Evolutionary conservation across 1,284 basidiomycete genomes (phyloP).

Genomic region (Ganoderma leucocontextum): DNA sequence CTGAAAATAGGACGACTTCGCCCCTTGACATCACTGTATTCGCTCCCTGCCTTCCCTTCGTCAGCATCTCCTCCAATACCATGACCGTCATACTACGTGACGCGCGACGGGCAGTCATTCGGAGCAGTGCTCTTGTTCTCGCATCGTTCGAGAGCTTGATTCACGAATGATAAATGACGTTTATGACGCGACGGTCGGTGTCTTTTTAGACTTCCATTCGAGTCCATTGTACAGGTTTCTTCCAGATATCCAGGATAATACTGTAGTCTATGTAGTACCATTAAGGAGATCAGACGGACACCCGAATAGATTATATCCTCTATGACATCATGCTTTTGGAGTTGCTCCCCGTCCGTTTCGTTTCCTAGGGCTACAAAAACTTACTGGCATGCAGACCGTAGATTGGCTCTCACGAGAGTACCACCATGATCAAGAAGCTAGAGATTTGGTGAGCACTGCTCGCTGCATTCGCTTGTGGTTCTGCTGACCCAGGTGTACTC

Average conservation of each 20-base stretch:
- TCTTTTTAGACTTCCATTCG: neutral
- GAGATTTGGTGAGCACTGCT: neutral
- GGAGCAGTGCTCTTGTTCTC: neutral
- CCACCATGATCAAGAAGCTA: neutral
- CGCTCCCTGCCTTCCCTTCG: neutral
- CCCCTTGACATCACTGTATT: neutral
- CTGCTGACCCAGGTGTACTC: conserved; percentile 1
- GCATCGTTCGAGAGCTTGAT: neutral
- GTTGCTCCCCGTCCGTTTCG: neutral
- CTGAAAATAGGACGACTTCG: conserved; percentile 4
- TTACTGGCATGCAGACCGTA: neutral
- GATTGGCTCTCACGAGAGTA: neutral
- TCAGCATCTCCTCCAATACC: neutral
- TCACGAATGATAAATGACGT: neutral
- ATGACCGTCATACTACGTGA: neutral
- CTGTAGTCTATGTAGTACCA: conserved; percentile 9
- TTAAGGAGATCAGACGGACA: neutral
- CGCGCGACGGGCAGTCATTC: neutral
- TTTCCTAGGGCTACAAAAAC: neutral
- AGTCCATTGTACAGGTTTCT: neutral
- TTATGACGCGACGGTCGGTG: neutral
- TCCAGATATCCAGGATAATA: neutral
- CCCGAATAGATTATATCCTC: conserved; percentile 11
- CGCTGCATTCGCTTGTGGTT: neutral
- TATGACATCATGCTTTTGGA: neutral